Evolutionary conservation across 441 rosid genomes (phyloP), one percentile per base, ranked within the genome.

Genomic region (Viola pubescens): DNA sequence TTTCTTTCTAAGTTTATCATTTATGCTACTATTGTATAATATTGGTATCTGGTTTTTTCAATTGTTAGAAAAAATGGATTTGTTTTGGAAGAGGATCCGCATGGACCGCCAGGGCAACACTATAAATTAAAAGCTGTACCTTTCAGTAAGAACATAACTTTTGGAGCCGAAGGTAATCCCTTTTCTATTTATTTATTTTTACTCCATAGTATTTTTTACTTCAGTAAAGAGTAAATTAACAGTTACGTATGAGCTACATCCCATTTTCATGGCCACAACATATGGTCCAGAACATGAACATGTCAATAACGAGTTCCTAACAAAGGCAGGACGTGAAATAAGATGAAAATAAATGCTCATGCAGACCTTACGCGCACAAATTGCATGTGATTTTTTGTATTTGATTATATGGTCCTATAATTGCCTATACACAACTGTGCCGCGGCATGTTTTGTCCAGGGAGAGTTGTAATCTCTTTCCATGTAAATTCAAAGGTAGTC

Each of bases 81-180:
- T 76, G 43, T 76, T 71, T 72, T 94, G 68, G 97, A 88, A 67
- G 99, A 90, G 81, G 86, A 90, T 78, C 77, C 70, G 6, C 65
- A 71, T 72, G 95, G 89, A 70, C 81, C 82, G 38, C 87, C 90
- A 1, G 97, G 99, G 45, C 70, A 68, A 48, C 96, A 70, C 60
- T 90, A 83, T 75, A 85, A 73, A 72, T 57, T 90, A 47, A 83
- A 79, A 75, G 87, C 95, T 6, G 80, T 94, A 68, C 99, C 95
- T 59, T 90, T 88, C 73, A 94, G 97, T 75, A 88, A 94, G 79
- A 94, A 81, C 65, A 81, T 88, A 69, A 88, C 90, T 71, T 90
- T 94, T 75, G 99, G 99, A 61, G 82, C 77, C 9, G 96, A 85
- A 86, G 99, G 99, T 90, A 77, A 43, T 34, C 37, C 43, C 40